phyloP scores from a whole-genome alignment of 2,329 filamentous ascomycete species.

The Fusarium newnesense region DNA sequence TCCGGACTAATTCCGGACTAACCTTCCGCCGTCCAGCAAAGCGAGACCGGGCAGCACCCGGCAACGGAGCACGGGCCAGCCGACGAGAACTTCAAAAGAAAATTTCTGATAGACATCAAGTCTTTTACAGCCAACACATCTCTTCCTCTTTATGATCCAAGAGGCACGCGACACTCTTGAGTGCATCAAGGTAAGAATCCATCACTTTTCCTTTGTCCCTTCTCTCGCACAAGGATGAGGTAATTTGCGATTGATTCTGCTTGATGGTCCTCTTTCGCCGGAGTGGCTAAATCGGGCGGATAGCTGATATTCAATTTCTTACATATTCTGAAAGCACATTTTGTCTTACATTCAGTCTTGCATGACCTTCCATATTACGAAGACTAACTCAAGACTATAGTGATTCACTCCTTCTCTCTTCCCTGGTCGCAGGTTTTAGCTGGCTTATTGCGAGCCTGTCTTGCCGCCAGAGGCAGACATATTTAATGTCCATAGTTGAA shows the following conservation, averaged over 20 bases:
- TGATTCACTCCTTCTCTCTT: slow-evolving; percentile 2
- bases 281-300: slow-evolving; percentile 82
- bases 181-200: slow-evolving; percentile 46
- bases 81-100: slow-evolving; percentile 43
- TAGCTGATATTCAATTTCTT: slow-evolving; percentile 94
- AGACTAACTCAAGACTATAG: slow-evolving; percentile 39
- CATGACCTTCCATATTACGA: slow-evolving; percentile 28
- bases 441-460: not conserved
- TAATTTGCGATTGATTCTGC: slow-evolving; percentile 98
- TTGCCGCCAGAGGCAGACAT: too few relatives aligned
- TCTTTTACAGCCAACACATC: not conserved
- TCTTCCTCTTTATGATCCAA: slow-evolving; percentile 7
- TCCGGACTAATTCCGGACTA: slow-evolving; percentile 38
- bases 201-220: not conserved
- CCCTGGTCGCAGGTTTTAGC: too few relatives aligned
- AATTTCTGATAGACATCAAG: slow-evolving; percentile 24
- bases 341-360: slow-evolving; percentile 39
- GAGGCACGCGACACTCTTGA: slow-evolving; percentile 32
- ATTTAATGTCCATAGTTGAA: not conserved
- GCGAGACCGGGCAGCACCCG: not conserved
- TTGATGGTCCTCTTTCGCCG: slow-evolving; percentile 88
- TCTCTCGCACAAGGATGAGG: slow-evolving; percentile 75
- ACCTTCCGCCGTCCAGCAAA: slow-evolving; percentile 42
- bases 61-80: slow-evolving; percentile 35
- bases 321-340: slow-evolving; percentile 87